Conservation (phyloP, 148 eudicot species). For the Euryodendron excelsum region DNA sequence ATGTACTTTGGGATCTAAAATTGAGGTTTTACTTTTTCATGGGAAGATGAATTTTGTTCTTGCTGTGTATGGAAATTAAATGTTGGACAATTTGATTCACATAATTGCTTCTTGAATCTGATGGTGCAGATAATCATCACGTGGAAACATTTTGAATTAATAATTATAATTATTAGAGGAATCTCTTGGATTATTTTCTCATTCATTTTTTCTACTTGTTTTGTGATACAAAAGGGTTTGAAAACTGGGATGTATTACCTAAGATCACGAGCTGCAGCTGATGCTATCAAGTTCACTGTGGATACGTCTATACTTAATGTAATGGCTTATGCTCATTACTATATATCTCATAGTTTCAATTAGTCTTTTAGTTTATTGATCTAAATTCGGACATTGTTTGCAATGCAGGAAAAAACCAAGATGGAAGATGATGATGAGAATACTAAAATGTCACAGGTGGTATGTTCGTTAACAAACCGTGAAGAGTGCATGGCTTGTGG, state of each 20-base stretch:
- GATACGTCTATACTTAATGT: slow-evolving; percentile 78
- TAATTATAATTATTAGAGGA: background rate
- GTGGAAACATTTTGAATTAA: background rate
- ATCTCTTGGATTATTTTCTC: background rate
- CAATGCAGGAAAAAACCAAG: slow-evolving; percentile 53
- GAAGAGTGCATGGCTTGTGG: slow-evolving; percentile 93
- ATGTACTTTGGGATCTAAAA: no score
- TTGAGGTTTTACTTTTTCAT: background rate
- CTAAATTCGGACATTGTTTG: background rate
- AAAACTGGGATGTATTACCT: slow-evolving; percentile 98
- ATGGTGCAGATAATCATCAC: no score
- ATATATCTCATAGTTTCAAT: background rate
- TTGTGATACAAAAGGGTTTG: slow-evolving; percentile 54
- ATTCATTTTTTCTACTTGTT: background rate
- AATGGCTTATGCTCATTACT: background rate
- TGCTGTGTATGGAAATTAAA: background rate
- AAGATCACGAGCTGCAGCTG: slow-evolving; percentile 92
- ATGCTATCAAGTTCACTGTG: slow-evolving; percentile 96
- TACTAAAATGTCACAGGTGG: slow-evolving; percentile 70
- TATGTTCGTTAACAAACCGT: slow-evolving; percentile 73
- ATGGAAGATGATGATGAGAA: slow-evolving; percentile 41
- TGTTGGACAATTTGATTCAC: background rate
- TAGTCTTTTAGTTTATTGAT: background rate
- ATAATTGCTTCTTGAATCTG: no score
- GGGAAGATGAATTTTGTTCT: background rate